Base-by-base conservation (phyloP, 179 eudicot genomes). In the Actinidia arguta region DNA sequence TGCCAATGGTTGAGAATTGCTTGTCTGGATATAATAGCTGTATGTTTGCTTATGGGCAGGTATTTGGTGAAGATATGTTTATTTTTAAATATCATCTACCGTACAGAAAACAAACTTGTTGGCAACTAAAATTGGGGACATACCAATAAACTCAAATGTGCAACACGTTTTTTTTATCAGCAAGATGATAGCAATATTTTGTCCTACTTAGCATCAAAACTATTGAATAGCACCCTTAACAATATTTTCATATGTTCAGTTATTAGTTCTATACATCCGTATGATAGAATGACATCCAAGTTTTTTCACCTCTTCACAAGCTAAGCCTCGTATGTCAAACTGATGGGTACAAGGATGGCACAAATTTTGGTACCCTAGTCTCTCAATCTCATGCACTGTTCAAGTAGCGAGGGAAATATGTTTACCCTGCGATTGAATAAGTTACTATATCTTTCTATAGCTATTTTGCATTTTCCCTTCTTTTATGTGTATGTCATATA, bases 1-100 rank as follows among this genome's bases (percentile, higher is more conserved):
- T 94, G 86, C 99, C 99, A 24, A 95, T 97, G 98, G 96, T 97
- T 16, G 99, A 95, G 85, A 97, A 97, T 86, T 97, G 98, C 83
- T 87, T 97, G 84, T 97, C 98, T 76, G 99, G 99, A 75, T 97
- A 97, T 78, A 94, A 97, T 68, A 97, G 99, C 82, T 97, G 98
- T 83, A 91, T 97, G 92, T 97, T 97, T 83, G 98, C 99, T 12
- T 97, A 97, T 80, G 99, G 98, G 70, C 99, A 97, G 98, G 99
- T 97, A 85, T 66, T n/a, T 75, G 31, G 2, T 14, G 14, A 47
- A 75, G 27, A 46, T 8, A 36, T n/a, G 4, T 16, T 55, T 70
- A 18, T 50, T 56, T 22, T 1, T 46, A 22, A 77, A 24, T 5
- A 7, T 11, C 46, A 24, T 47, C 1, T 14, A 14, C 46, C 27